Evolutionary conservation across 306 rosid genomes (phyloP).

Genomic region (Echinosophora koreensis): DNA sequence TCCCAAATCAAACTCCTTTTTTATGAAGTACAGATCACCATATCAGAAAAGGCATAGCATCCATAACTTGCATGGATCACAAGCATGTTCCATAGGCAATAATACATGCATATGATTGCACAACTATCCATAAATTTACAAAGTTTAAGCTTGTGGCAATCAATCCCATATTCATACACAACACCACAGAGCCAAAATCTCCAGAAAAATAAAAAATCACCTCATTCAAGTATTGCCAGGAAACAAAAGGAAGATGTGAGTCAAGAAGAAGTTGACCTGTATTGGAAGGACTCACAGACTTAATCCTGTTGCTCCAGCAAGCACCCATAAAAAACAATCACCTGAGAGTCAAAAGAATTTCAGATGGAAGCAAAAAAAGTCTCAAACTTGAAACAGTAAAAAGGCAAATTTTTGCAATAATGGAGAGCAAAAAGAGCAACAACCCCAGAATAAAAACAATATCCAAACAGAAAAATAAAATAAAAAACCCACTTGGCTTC

Average conservation of each 20-base stretch:
- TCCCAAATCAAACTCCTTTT: conserved; percentile 14
- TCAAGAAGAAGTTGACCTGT: conserved; percentile 61
- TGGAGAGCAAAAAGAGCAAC: conserved; percentile 8
- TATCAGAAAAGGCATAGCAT: conserved; percentile 41
- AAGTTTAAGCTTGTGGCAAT: conserved; percentile 25
- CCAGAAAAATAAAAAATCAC: conserved; percentile 4
- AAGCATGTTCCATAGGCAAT: conserved; percentile 29
- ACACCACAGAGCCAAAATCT: conserved; percentile 22
- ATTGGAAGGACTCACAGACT: conserved; percentile 70
- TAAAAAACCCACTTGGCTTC: conserved; percentile 39
- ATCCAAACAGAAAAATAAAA: conserved; percentile 18
- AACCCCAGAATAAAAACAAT: conserved; percentile 22
- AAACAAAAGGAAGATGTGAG: conserved; percentile 19
- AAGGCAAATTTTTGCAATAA: conserved; percentile 26
- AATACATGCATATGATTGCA: conserved; percentile 17
- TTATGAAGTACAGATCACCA: conserved; percentile 36
- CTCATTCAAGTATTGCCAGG: neutral
- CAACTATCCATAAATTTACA: conserved; percentile 38
- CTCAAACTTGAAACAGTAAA: conserved; percentile 31
- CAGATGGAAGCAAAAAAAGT: conserved; percentile 43
- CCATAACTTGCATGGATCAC: conserved; percentile 45
- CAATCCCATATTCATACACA: conserved; percentile 16
- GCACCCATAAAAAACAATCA: conserved; percentile 79
- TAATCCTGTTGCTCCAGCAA: conserved; percentile 86
- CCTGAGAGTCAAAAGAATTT: conserved; percentile 36